These are phyloP conservation scores for Fragaria ananassa DNA, from an alignment of 306 rosid genomes.

Conservation along the genomic window DNA sequence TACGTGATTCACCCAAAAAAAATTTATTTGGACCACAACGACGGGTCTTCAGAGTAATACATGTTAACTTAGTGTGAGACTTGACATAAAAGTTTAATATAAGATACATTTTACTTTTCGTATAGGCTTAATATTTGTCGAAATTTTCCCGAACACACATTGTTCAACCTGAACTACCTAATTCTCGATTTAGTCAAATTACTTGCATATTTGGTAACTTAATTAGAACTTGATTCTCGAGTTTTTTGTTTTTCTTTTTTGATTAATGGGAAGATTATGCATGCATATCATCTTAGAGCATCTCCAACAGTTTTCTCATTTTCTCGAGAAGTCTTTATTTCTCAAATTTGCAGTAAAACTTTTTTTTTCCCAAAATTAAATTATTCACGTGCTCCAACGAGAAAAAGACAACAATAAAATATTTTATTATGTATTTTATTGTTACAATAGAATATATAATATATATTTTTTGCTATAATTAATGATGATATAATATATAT, in stretches of 20 bases:
- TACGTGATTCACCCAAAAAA: not conserved
- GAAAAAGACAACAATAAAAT: too few species aligned
- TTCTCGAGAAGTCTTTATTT: too few species aligned
- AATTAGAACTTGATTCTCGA: not conserved
- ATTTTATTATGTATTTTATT: too few species aligned
- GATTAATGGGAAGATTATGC: not conserved
- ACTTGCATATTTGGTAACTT: not conserved
- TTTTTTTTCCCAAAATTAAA: too few species aligned
- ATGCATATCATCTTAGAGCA: not conserved
- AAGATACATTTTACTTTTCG: too few species aligned
- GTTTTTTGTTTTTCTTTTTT: too few species aligned
- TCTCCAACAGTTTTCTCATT: too few species aligned
- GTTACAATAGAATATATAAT: too few species aligned
- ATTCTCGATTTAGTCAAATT: not conserved
- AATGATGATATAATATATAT: too few species aligned
- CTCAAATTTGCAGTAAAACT: too few species aligned
- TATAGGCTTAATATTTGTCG: not conserved
- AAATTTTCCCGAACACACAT: not conserved
- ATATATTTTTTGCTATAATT: too few species aligned
- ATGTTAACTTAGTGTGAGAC: not conserved
- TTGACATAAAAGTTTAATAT: not conserved
- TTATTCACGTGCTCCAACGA: too few species aligned
- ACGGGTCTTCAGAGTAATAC: not conserved
- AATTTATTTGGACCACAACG: constrained; percentile 10
- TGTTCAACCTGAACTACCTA: not conserved